Evolutionary conservation across 768 basidiomycete genomes (phyloP).

Genomic region (Agrocybe praecox): DNA sequence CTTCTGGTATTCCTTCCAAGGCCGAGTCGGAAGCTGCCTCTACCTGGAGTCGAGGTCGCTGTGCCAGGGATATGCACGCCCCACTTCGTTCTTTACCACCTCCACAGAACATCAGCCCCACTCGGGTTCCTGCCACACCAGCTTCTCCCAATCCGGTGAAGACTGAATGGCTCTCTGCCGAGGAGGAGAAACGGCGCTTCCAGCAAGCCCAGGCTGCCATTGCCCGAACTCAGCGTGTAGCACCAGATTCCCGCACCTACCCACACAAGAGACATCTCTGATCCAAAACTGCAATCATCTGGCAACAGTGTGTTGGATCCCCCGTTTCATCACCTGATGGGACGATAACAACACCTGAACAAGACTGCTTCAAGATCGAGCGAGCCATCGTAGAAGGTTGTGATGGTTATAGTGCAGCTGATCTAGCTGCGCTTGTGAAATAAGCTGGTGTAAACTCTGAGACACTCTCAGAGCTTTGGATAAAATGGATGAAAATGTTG

Average conservation of each 20-base stretch:
- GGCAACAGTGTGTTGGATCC: constrained; percentile 16
- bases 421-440: constrained; percentile 83
- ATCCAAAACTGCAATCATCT: constrained; percentile 17
- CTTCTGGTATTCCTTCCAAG: constrained; percentile 19
- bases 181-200: constrained; percentile 76
- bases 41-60: constrained; percentile 54
- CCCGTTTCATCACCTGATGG: background rate
- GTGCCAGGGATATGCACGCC: constrained; percentile 25
- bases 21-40: constrained; percentile 37
- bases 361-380: constrained; percentile 32
- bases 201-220: constrained; percentile 70
- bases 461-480: constrained; percentile 68
- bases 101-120: too few relatives aligned
- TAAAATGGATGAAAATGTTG: constrained; percentile 47
- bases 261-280: constrained; percentile 21
- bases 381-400: constrained; percentile 61
- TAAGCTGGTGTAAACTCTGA: constrained; percentile 92
- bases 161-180: constrained; percentile 63
- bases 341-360: constrained; percentile 4
- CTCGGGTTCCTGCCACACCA: too few relatives aligned
- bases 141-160: constrained; percentile 12
- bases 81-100: too few relatives aligned
- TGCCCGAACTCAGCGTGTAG: constrained; percentile 51
- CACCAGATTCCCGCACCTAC: constrained; percentile 24
- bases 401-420: constrained; percentile 92